Conservation (phyloP, 768 basidiomycete species). For the Rubroboletus satanas region DNA sequence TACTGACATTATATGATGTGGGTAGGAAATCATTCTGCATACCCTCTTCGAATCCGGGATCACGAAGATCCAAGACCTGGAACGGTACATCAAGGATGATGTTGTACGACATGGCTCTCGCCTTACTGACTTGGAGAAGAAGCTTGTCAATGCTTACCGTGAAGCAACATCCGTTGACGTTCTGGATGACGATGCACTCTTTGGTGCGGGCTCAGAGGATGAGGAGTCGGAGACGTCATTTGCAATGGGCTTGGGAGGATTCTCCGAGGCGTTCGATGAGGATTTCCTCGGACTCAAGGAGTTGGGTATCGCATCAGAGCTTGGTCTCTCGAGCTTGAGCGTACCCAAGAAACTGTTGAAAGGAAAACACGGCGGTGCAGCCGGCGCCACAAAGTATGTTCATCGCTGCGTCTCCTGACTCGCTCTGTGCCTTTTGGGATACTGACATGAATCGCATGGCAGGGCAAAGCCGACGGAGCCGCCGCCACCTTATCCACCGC, state of each 20-base stretch:
- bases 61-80: constrained; percentile 72
- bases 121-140: constrained; percentile 78
- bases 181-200: constrained; percentile 50
- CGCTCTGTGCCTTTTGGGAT: neutral
- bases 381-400: constrained; percentile 48
- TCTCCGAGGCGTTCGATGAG: constrained; percentile 83
- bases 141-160: constrained; percentile 76
- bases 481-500: constrained; percentile 80
- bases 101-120: constrained; percentile 77
- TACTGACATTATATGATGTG: constrained; percentile 5
- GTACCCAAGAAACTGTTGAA: constrained; percentile 77
- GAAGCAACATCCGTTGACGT: constrained; percentile 54
- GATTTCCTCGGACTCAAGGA: constrained; percentile 90
- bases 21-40: constrained; percentile 90
- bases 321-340: constrained; percentile 71
- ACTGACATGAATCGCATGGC: constrained; percentile 5
- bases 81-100: constrained; percentile 86
- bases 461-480: constrained; percentile 70
- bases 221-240: constrained; percentile 65
- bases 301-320: constrained; percentile 82
- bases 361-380: constrained; percentile 48
- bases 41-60: constrained; percentile 88
- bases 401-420: neutral
- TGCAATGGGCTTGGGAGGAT: constrained; percentile 69
- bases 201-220: constrained; percentile 46